These are phyloP conservation scores for Torulaspora indica DNA, from an alignment of 805 yeast species.

Conservation along the genomic window DNA sequence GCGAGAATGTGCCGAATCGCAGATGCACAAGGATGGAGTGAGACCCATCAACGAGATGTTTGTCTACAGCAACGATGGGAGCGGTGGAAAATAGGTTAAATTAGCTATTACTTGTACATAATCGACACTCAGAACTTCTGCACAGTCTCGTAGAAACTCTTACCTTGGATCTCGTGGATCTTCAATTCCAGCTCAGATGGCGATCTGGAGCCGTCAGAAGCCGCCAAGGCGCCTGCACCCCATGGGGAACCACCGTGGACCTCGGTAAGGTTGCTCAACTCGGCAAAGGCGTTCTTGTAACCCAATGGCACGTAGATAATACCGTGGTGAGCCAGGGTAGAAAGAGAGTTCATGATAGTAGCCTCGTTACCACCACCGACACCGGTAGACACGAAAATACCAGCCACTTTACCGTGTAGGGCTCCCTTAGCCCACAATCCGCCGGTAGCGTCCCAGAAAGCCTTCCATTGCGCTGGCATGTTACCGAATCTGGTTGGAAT, in stretches of 20 bases:
- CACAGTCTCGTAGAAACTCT: slow-evolving; percentile 50
- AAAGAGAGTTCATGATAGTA: slow-evolving; percentile 59
- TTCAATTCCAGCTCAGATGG: slow-evolving; percentile 60
- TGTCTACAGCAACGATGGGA: slow-evolving; percentile 2
- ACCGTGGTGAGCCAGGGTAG: slow-evolving; percentile 74
- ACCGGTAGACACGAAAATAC: slow-evolving; percentile 69
- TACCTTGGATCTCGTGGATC: slow-evolving; percentile 64
- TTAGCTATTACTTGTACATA: too few relatives aligned
- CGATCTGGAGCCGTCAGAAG: slow-evolving; percentile 68
- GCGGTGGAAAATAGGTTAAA: background rate
- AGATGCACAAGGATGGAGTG: slow-evolving; percentile 15
- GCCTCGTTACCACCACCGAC: slow-evolving; percentile 83
- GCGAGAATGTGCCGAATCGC: slow-evolving; percentile 53
- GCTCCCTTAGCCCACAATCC: slow-evolving; percentile 74
- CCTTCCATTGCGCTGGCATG: slow-evolving; percentile 70
- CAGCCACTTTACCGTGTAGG: slow-evolving; percentile 68
- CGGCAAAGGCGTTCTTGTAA: slow-evolving; percentile 51
- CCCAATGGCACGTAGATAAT: slow-evolving; percentile 78
- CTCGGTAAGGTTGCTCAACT: slow-evolving; percentile 53
- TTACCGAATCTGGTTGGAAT: slow-evolving; percentile 83
- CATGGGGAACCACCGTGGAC: slow-evolving; percentile 78
- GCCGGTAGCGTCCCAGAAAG: slow-evolving; percentile 76
- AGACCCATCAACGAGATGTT: slow-evolving; percentile 23
- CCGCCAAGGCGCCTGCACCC: slow-evolving; percentile 83
- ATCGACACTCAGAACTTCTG: slow-evolving; percentile 27